Evolutionary conservation across 768 basidiomycete species (phyloP).

Genomic region (Naganishia onofrii): DNA sequence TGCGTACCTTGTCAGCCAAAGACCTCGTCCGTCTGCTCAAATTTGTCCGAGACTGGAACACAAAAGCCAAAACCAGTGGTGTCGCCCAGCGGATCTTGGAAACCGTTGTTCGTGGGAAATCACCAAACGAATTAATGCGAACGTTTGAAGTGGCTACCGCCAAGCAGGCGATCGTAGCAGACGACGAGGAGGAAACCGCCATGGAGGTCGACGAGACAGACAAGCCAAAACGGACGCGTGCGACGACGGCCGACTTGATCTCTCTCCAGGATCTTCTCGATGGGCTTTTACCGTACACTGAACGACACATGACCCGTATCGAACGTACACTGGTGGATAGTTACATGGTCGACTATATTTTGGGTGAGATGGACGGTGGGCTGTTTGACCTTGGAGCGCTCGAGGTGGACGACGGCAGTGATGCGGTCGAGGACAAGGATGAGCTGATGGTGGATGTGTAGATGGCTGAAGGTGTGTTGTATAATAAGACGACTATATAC

Average conservation of each 20-base stretch:
- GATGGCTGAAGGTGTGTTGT: background rate
- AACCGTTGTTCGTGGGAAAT: slow-evolving; percentile 72
- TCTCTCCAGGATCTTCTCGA: slow-evolving; percentile 67
- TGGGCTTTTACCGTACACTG: slow-evolving; percentile 86
- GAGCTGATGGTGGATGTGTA: slow-evolving; percentile 18
- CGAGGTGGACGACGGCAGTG: slow-evolving; percentile 23
- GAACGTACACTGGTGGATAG: slow-evolving; percentile 89
- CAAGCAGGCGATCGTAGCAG: slow-evolving; percentile 18
- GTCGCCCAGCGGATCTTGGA: slow-evolving; percentile 82
- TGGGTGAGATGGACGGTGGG: slow-evolving; percentile 52
- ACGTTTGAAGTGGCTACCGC: slow-evolving; percentile 58
- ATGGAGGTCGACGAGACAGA: slow-evolving; percentile 14
- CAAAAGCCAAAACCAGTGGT: slow-evolving; percentile 78
- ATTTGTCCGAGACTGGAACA: slow-evolving; percentile 89
- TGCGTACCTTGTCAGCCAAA: slow-evolving; percentile 66
- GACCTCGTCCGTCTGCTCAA: slow-evolving; percentile 78
- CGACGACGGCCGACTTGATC: slow-evolving; percentile 23
- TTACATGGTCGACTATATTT: slow-evolving; percentile 79
- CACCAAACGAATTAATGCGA: slow-evolving; percentile 68
- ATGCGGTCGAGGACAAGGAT: slow-evolving; percentile 5
- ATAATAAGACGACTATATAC: background rate
- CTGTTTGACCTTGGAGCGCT: slow-evolving; percentile 40
- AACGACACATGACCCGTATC: slow-evolving; percentile 80
- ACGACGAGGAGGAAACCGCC: slow-evolving; percentile 29
- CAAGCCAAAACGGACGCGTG: slow-evolving; percentile 10